Evolutionary conservation across 2,329 filamentous ascomycete genomes (phyloP), one percentile per base, ranked within the genome.

Genomic region (Aspergillus quadricinctus): DNA sequence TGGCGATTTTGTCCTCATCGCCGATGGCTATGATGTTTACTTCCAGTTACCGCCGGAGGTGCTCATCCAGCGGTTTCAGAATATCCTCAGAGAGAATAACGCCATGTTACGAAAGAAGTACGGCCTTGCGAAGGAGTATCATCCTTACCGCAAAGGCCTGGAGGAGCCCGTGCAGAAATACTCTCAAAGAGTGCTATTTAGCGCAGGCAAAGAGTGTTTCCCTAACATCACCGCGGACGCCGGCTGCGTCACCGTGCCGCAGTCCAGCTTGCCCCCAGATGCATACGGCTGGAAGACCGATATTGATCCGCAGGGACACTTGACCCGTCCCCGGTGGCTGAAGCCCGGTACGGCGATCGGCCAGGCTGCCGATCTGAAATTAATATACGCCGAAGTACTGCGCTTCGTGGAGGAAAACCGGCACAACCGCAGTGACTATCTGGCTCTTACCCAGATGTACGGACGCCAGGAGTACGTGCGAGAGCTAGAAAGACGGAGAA

Each of bases 21-120:
- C 86, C 5, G 86, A 89, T 66, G 84, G 82, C 1, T 80, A 83
- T 66, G 84, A 88, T 57, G 77, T 84, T 1, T 84, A 85, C 73
- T 83, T 88, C 57, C 87, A 89, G 67, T 74, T 89, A 2, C 84
- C 85, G 0, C 80, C 83, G 2, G 81, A 86, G 45, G 77, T 88
- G 21, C 72, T 89, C 61, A 79, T 89, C 27, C 74, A 81, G 60
- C 80, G 86, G 46, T 89, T 88, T 68, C 82, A 85, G 60, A 72
- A 77, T 14, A 72, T 84, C 17, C 67, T 82, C 19, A 72, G 76
- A n/a, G 76, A 78, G 51, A 81, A 80, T 28, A 84, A 88, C 60
- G 68, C 71, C 31, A 77, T 80, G 27, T 70, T 87, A 45, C 71
- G 74, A 37, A 69, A 76, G 51, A 78, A 76, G 41, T 84, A 84